These are phyloP conservation scores for Eucalyptus fibrosa DNA, from an alignment of 345 rosid genomes.

Conservation along the genomic window DNA sequence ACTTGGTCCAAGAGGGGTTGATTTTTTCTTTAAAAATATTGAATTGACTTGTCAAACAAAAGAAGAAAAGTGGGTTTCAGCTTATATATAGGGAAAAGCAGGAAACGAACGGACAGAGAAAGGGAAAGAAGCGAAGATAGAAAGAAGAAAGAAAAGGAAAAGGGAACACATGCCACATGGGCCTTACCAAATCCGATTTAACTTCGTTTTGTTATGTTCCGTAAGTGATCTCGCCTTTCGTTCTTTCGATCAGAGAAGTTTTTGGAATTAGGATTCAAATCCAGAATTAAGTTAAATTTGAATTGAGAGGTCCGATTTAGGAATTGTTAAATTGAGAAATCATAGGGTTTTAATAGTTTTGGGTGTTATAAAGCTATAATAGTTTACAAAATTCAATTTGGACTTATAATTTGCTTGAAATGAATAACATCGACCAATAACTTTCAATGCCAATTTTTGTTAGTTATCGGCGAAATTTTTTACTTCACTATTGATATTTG, in stretches of 20 bases:
- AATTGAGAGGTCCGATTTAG: background rate
- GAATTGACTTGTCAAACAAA: too few relatives aligned
- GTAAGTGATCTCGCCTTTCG: rapidly evolving
- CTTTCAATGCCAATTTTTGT: background rate
- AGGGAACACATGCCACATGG: background rate
- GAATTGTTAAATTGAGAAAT: background rate
- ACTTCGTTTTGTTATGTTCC: background rate
- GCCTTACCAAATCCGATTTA: background rate
- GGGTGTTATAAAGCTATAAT: background rate
- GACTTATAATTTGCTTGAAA: background rate
- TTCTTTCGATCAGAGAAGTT: background rate
- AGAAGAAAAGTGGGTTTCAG: too few relatives aligned
- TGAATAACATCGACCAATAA: too few relatives aligned
- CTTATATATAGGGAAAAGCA: too few relatives aligned
- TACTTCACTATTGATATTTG: background rate
- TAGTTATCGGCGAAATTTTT: too few relatives aligned
- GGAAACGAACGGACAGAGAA: too few relatives aligned
- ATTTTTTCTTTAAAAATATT: too few relatives aligned
- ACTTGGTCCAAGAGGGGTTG: too few relatives aligned
- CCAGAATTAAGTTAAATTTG: background rate
- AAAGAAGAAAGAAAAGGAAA: background rate
- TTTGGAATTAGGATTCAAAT: background rate
- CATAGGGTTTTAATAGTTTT: too few relatives aligned
- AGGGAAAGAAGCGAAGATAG: too few relatives aligned
- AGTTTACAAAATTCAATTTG: too few relatives aligned